These are phyloP conservation scores for Macrophomina phaseolina DNA, from an alignment of 2,329 filamentous ascomycete species.

Conservation along the genomic window DNA sequence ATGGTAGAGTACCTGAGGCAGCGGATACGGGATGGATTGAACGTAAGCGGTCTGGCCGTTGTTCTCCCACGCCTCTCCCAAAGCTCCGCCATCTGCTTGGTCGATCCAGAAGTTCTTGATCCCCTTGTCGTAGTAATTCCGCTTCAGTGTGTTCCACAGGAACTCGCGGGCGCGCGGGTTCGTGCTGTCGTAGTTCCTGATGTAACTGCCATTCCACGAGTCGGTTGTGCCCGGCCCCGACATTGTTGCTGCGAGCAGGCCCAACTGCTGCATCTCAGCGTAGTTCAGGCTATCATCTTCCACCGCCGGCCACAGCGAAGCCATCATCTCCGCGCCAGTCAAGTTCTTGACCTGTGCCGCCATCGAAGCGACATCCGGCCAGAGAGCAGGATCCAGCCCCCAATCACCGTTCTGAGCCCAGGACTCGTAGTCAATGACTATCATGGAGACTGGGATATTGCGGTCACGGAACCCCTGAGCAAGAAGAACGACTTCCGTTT, in stretches of 20 bases:
- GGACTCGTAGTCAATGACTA: conserved; percentile 40
- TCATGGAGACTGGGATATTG: conserved; percentile 39
- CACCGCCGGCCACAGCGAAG: conserved; percentile 40
- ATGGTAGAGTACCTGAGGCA: conserved; percentile 38
- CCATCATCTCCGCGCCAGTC: conserved; percentile 43
- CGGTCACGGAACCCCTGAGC: conserved; percentile 38
- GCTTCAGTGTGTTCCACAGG: conserved; percentile 37
- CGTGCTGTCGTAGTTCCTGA: conserved; percentile 40
- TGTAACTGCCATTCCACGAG: conserved; percentile 40
- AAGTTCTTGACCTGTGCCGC: conserved; percentile 36
- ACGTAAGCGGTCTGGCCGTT: conserved; percentile 40
- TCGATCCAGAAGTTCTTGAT: conserved; percentile 45
- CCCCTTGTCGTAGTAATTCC: conserved; percentile 40
- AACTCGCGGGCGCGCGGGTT: conserved; percentile 39
- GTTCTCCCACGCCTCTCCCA: conserved; percentile 47
- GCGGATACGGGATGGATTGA: conserved; percentile 38
- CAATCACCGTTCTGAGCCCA: conserved; percentile 42
- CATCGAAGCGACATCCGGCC: conserved; percentile 39
- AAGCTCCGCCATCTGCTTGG: conserved; percentile 44
- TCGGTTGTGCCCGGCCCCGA: conserved; percentile 38
- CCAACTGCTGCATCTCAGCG: conserved; percentile 35
- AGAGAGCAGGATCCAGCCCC: conserved; percentile 37
- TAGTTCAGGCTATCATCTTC: conserved; percentile 38
- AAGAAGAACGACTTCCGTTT: conserved; percentile 37
- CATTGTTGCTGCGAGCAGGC: conserved; percentile 36